These are phyloP conservation scores for Ulmus americana DNA, from an alignment of 331 rosid genomes.

Conservation along the genomic window DNA sequence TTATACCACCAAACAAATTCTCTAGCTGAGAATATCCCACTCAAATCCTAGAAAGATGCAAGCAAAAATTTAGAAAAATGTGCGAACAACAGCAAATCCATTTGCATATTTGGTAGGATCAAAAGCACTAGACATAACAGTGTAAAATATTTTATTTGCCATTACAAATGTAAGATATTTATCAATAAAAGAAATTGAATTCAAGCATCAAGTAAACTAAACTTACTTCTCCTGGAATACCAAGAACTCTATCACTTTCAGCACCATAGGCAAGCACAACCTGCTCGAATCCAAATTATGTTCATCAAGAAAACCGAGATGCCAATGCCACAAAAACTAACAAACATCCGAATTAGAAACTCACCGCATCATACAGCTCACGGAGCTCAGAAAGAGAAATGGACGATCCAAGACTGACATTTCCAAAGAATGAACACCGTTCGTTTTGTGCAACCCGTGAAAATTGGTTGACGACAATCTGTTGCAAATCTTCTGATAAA, in stretches of 20 bases:
- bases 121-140: background rate
- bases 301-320: conserved; percentile 14
- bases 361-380: conserved; percentile 64
- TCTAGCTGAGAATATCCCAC: conserved; percentile 75
- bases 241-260: conserved; percentile 82
- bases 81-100: conserved; percentile 7
- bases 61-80: background rate
- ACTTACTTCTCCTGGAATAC: conserved; percentile 82
- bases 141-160: too few species aligned
- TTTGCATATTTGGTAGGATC: background rate
- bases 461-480: conserved; percentile 83
- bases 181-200: too few species aligned
- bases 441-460: conserved; percentile 55
- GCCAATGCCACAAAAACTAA: background rate
- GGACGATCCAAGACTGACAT: conserved; percentile 60
- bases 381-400: conserved; percentile 68
- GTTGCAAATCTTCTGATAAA: conserved; percentile 58
- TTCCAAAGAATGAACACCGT: conserved; percentile 64
- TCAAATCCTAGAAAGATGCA: conserved; percentile 44
- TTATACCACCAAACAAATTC: conserved; percentile 99
- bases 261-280: conserved; percentile 93
- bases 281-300: conserved; percentile 37
- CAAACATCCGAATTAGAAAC: conserved; percentile 15
- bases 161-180: too few species aligned
- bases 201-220: conserved; percentile 9